Evolutionary conservation across 345 rosid species (phyloP).

Genomic region (Eucalyptus curtisii): DNA sequence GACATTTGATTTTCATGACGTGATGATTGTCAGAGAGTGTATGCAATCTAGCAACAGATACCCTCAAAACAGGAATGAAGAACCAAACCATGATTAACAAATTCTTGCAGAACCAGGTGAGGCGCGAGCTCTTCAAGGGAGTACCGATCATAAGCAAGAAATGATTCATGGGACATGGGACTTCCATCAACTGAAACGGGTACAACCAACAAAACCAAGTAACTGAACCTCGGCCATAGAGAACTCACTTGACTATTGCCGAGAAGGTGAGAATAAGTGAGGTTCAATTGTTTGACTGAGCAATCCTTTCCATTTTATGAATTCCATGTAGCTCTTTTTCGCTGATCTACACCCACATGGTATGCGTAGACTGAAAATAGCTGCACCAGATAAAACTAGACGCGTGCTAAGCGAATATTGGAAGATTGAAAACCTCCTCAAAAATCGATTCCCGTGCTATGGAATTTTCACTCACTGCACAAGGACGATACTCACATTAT

Average conservation of each 20-base stretch:
- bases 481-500: background rate
- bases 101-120: constrained; percentile 78
- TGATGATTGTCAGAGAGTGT: background rate
- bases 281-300: background rate
- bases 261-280: background rate
- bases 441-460: background rate
- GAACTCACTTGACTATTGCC: background rate
- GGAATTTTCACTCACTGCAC: background rate
- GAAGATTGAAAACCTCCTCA: background rate
- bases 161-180: constrained; percentile 65
- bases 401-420: background rate
- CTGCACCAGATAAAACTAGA: background rate
- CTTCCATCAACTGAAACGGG: constrained; percentile 70
- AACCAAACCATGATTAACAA: constrained; percentile 74
- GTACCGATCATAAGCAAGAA: constrained; percentile 49
- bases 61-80: background rate
- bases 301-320: background rate
- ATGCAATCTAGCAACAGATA: background rate
- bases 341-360: rapidly evolving
- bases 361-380: background rate
- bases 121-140: constrained; percentile 66
- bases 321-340: background rate
- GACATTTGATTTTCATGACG: background rate
- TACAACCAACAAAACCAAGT: background rate
- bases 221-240: background rate